Conservation (phyloP, 805 yeast species). For the Lipomyces spencermartinsiae region DNA sequence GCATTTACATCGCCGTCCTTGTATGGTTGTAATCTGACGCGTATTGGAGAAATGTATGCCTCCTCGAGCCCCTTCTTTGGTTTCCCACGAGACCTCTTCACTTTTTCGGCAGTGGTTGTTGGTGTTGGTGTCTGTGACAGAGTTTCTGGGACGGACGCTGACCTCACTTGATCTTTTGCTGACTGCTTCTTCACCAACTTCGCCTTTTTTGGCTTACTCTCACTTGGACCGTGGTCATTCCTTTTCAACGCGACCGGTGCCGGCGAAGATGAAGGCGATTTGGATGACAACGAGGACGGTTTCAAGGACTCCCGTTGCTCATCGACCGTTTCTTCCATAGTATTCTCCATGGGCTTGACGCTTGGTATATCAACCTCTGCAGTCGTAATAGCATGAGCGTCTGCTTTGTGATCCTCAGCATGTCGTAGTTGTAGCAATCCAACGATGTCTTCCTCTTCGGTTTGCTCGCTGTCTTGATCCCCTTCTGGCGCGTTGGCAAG, state of each 20-base stretch:
- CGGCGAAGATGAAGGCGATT: background rate
- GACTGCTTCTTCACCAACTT: slow-evolving; percentile 14
- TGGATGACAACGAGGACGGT: background rate
- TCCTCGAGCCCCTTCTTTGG: background rate
- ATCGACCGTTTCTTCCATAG: background rate
- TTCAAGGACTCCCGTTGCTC: background rate
- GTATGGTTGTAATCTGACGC: slow-evolving; percentile 35
- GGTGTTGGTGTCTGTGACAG: slow-evolving; percentile 1
- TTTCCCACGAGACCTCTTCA: slow-evolving; percentile 17
- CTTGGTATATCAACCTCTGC: background rate
- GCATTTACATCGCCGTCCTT: slow-evolving; percentile 31
- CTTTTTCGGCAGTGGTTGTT: slow-evolving; percentile 8
- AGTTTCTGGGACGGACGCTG: background rate
- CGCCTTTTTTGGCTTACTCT: slow-evolving; percentile 13
- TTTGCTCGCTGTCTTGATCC: background rate
- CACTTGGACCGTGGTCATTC: background rate
- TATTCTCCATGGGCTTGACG: background rate
- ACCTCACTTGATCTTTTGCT: slow-evolving; percentile 16
- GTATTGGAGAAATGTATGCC: slow-evolving; percentile 26
- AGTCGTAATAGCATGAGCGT: background rate
- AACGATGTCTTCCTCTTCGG: slow-evolving; percentile 5
- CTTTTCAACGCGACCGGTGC: background rate
- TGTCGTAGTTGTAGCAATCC: background rate
- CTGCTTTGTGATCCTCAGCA: background rate
- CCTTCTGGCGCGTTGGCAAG: background rate